These are phyloP conservation scores for Oryza nivara DNA, from an alignment of 176 grass and related monocot species.

Conservation along the genomic window DNA sequence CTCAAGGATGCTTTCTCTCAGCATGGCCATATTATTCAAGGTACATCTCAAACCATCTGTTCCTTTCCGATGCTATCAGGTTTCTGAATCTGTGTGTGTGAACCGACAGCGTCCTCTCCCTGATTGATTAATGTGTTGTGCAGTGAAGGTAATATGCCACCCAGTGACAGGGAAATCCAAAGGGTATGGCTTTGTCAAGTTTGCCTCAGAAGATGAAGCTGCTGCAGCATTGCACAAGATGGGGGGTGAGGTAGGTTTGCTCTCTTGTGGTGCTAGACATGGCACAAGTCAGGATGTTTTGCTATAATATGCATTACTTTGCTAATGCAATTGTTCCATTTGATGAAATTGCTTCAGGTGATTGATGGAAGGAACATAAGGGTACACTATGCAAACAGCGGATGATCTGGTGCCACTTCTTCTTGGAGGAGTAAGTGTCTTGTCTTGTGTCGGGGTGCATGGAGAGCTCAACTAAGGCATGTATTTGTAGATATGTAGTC, in stretches of 20 bases:
- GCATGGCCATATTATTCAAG: conserved; percentile 47
- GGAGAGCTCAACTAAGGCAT: neutral
- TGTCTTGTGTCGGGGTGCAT: neutral
- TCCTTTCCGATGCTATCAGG: neutral
- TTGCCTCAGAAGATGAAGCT: conserved; percentile 43
- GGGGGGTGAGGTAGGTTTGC: conserved; percentile 45
- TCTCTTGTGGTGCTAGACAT: neutral
- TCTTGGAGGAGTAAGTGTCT: neutral
- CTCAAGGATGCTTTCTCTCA: conserved; percentile 58
- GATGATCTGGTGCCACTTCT: conserved; percentile 27
- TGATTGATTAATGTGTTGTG: neutral
- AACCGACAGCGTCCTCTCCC: neutral
- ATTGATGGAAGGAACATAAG: conserved; percentile 64
- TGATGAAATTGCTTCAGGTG: conserved; percentile 33
- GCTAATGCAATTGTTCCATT: neutral
- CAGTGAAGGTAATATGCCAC: conserved; percentile 65
- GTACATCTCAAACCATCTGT: neutral
- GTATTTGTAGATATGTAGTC: neutral
- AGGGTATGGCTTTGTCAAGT: conserved; percentile 62
- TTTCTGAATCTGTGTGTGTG: neutral
- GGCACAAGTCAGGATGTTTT: neutral
- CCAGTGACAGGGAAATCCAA: conserved; percentile 53
- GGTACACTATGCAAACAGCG: conserved; percentile 42
- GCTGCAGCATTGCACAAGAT: conserved; percentile 43
- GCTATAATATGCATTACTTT: neutral